Evolutionary conservation across 306 rosid genomes (phyloP).

Genomic region (Dalbergia cultrata): DNA sequence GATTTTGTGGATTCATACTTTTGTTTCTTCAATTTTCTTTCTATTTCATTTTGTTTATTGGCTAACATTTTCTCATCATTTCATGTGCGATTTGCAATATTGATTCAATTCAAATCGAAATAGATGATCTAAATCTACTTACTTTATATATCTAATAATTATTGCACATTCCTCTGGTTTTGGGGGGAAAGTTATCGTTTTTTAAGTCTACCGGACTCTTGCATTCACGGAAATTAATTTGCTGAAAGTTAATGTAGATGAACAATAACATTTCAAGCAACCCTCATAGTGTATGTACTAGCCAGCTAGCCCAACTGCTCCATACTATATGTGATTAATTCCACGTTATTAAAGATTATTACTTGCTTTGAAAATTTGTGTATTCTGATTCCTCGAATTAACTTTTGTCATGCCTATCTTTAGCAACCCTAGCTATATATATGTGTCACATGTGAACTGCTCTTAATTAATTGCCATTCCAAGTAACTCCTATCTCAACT

Average conservation of each 20-base stretch:
- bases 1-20: neutral
- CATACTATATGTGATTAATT: neutral
- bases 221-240: neutral
- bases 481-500: slow-evolving; percentile 14
- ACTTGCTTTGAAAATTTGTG: neutral
- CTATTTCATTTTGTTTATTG: neutral
- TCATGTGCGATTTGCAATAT: neutral
- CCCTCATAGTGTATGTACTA: neutral
- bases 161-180: neutral
- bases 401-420: slow-evolving; percentile 12
- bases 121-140: slow-evolving; percentile 5
- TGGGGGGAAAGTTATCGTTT: neutral
- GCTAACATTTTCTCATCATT: neutral
- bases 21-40: neutral
- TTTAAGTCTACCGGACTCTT: neutral
- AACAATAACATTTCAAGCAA: neutral
- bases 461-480: slow-evolving; percentile 12
- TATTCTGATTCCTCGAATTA: slow-evolving; percentile 10
- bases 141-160: neutral
- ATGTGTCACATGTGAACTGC: slow-evolving; percentile 12
- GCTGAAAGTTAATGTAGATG: neutral
- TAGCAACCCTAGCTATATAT: slow-evolving; percentile 31
- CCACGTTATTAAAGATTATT: slow-evolving; percentile 30
- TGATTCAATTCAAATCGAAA: slow-evolving; percentile 11
- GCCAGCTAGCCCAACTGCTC: neutral